A percentile compares a stretch with the other conserved stretches of the same genome.
Conservation (phyloP, 257 asterid species). For the Catharanthus roseus region DNA sequence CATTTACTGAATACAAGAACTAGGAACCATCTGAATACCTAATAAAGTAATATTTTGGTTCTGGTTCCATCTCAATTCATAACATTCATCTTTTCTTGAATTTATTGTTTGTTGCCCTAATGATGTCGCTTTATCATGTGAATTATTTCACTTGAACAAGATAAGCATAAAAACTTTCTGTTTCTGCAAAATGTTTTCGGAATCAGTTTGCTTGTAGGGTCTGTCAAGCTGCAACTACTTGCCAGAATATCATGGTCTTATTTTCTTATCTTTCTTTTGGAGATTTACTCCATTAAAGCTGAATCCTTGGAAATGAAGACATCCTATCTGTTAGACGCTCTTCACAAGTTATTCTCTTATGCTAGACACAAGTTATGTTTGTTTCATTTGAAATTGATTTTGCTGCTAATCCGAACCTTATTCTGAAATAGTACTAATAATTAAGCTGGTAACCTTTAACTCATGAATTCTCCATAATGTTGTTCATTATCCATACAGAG, state of each 20-base stretch:
- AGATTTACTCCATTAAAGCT: no score
- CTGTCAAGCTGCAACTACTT: background rate
- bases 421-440: background rate
- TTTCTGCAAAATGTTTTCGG: background rate
- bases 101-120: background rate
- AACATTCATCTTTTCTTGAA: background rate
- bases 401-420: background rate
- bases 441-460: background rate
- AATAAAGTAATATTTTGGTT: no score
- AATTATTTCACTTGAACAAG: no score
- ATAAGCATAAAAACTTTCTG: background rate
- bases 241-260: background rate
- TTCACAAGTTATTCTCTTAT: background rate
- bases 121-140: background rate
- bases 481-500: background rate
- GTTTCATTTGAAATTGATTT: background rate
- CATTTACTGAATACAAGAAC: no score
- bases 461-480: background rate
- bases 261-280: no score
- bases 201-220: background rate
- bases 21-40: no score
- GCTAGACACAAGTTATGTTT: background rate
- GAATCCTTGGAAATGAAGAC: no score
- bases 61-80: no score
- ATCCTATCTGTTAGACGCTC: background rate